phyloP scores from a whole-genome alignment of 495 filamentous ascomycete species.

The Xanthoparmelia taractica region DNA sequence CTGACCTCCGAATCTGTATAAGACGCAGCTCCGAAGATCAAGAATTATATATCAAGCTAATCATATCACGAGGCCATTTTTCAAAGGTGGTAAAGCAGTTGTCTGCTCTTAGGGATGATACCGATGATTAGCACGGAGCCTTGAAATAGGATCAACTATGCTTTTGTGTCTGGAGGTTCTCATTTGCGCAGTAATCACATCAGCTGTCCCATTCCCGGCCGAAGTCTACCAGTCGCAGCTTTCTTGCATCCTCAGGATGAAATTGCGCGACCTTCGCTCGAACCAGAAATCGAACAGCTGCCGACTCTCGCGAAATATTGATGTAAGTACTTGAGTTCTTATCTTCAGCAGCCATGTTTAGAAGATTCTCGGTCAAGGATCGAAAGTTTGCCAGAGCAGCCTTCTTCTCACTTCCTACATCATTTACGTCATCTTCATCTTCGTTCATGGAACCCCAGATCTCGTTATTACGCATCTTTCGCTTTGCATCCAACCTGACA shows the following conservation, averaged over 20 bases:
- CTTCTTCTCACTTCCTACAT: conserved; percentile 48
- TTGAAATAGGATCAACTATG: not conserved
- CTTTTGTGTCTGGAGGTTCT: not conserved
- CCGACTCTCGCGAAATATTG: conserved; percentile 63
- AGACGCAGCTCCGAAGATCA: conserved; percentile 68
- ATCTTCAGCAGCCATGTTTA: conserved; percentile 51
- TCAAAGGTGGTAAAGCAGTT: conserved; percentile 62
- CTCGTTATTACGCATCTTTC: conserved; percentile 66
- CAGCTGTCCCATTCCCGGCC: conserved; percentile 65
- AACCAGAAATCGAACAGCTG: conserved; percentile 73
- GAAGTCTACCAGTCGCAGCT: conserved; percentile 75
- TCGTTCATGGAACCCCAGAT: conserved; percentile 50
- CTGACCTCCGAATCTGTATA: conserved; percentile 39
- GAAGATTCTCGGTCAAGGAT: conserved; percentile 53
- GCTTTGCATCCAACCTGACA: conserved; percentile 37
- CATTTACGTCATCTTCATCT: conserved; percentile 27
- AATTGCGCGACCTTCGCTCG: conserved; percentile 79
- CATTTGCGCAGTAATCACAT: conserved; percentile 31
- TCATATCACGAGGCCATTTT: conserved; percentile 81
- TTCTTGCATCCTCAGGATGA: conserved; percentile 71
- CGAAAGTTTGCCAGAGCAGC: conserved; percentile 60
- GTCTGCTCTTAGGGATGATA: conserved; percentile 64
- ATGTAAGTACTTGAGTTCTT: conserved; percentile 52
- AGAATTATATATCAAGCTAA: too few relatives aligned
- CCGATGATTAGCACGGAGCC: conserved; percentile 46